Evolutionary conservation across 352 stramenopile genomes (phyloP).

Genomic region (Globisporangium orthogonon): DNA sequence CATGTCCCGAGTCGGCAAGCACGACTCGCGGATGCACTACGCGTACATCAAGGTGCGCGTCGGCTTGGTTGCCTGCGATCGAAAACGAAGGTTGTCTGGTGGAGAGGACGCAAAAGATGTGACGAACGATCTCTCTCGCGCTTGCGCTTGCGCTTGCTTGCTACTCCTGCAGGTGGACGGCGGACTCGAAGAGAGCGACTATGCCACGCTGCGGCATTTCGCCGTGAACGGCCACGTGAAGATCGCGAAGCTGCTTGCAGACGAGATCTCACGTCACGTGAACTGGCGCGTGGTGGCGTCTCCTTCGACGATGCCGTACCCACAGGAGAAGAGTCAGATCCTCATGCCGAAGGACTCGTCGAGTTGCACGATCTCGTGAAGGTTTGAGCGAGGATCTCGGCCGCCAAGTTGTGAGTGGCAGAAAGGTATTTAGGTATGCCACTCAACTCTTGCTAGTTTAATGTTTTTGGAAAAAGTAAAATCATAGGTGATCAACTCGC

Average conservation of each 20-base stretch:
- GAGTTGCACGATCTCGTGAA: conserved; percentile 14
- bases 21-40: conserved; percentile 81
- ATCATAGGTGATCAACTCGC: too few relatives aligned
- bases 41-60: conserved; percentile 61
- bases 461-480: too few relatives aligned
- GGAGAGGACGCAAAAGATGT: background rate
- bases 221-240: conserved; percentile 80
- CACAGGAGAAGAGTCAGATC: conserved; percentile 74
- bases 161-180: conserved; percentile 41
- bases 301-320: conserved; percentile 66
- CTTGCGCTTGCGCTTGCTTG: too few relatives aligned
- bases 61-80: background rate
- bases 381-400: background rate
- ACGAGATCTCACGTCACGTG: conserved; percentile 64
- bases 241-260: conserved; percentile 62
- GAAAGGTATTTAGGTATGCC: too few relatives aligned
- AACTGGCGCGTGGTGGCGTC: conserved; percentile 52
- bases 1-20: conserved; percentile 69
- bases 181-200: conserved; percentile 57
- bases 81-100: background rate
- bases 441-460: too few relatives aligned
- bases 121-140: background rate
- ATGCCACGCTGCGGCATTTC: conserved; percentile 78
- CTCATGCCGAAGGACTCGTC: conserved; percentile 47
- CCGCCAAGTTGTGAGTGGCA: too few relatives aligned